Evolutionary conservation across 176 grass and related monocot species (phyloP).

Genomic region (Triticum urartu): DNA sequence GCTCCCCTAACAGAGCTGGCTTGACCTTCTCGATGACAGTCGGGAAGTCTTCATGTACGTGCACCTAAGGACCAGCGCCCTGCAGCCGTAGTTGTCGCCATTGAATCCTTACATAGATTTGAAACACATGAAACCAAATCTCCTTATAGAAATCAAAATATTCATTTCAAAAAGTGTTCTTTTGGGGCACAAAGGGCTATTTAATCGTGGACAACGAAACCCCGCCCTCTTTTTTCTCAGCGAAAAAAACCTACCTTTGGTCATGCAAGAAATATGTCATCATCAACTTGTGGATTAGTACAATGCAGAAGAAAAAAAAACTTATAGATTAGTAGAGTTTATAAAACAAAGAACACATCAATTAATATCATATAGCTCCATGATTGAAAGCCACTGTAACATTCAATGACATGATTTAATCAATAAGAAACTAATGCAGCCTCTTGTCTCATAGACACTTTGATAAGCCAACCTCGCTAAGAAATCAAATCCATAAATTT

Average conservation of each 20-base stretch:
- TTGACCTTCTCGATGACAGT: too few relatives aligned
- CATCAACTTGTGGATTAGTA: neutral
- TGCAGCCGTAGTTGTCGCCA: too few relatives aligned
- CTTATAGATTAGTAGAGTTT: neutral
- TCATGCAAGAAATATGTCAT: neutral
- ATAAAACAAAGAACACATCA: neutral
- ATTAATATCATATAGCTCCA: neutral
- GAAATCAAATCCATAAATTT: neutral
- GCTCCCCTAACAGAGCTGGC: too few relatives aligned
- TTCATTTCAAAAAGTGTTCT: neutral
- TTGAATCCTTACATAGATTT: too few relatives aligned
- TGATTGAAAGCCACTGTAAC: constrained; percentile 29
- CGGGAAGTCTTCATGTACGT: too few relatives aligned
- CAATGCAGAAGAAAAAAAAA: neutral
- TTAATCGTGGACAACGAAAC: neutral
- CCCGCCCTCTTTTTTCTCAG: too few relatives aligned
- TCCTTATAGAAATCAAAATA: neutral
- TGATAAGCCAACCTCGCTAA: constrained; percentile 20
- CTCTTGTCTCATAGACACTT: constrained; percentile 28
- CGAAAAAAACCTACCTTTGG: neutral
- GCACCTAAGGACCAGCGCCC: too few relatives aligned
- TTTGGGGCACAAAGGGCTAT: constrained; percentile 4
- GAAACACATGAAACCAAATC: neutral
- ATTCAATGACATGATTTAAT: constrained; percentile 13
- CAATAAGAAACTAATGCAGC: constrained; percentile 25